These are phyloP conservation scores for Bimuria novae-zelandiae DNA, from an alignment of 2,329 filamentous ascomycete genomes.

Conservation along the genomic window DNA sequence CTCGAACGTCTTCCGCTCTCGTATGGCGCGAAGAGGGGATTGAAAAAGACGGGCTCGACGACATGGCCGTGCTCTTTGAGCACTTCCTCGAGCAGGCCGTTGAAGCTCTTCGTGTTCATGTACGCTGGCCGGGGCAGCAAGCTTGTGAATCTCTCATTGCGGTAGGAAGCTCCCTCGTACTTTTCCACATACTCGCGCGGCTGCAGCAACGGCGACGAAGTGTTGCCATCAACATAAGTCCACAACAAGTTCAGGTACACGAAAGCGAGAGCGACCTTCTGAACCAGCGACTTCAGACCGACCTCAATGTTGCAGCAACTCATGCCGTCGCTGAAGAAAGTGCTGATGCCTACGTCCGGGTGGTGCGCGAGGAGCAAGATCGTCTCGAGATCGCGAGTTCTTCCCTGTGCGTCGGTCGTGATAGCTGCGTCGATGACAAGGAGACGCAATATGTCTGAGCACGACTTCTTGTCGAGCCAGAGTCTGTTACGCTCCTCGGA, in stretches of 20 bases:
- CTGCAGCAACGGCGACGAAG: background rate
- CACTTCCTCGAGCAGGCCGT: background rate
- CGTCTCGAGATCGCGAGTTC: background rate
- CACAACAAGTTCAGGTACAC: background rate
- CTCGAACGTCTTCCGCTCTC: background rate
- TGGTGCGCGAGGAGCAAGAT: background rate
- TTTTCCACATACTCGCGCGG: background rate
- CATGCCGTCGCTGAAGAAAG: background rate
- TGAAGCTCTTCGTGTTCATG: conserved; percentile 3
- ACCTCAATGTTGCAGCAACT: background rate
- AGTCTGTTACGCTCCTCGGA: background rate
- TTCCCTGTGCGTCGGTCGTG: background rate
- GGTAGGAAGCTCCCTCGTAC: background rate
- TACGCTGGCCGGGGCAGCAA: background rate
- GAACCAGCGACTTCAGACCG: background rate
- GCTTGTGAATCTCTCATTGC: background rate
- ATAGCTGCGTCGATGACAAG: background rate
- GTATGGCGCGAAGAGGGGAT: conserved; percentile 1
- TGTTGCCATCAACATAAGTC: background rate
- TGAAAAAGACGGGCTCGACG: conserved; percentile 1
- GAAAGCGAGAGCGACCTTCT: background rate
- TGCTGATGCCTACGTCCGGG: background rate
- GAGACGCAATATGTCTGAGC: background rate
- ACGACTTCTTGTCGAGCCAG: background rate
- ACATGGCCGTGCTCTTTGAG: conserved; percentile 3